Evolutionary conservation across 2,329 filamentous ascomycete genomes (phyloP).

Genomic region (Ceratocystiopsis sp.): DNA sequence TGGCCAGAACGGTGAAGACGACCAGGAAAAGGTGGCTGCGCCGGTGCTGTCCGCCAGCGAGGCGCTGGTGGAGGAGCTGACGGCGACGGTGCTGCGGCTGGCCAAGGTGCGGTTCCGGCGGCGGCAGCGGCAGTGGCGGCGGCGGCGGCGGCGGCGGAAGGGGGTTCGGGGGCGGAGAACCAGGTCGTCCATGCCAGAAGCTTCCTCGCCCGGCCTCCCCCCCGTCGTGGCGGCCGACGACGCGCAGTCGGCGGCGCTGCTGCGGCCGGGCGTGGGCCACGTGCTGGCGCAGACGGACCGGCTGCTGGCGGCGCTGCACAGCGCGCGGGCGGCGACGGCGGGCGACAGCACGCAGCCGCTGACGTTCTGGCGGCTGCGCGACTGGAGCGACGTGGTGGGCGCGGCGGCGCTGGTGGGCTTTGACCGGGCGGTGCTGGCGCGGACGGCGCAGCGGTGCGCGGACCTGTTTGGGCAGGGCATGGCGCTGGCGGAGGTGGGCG

Average conservation of each 20-base stretch:
- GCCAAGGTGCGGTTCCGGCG: conserved; percentile 47
- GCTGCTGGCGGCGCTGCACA: conserved; percentile 54
- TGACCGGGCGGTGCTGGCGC: conserved; percentile 42
- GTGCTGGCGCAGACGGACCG: conserved; percentile 53
- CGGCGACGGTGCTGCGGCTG: conserved; percentile 44
- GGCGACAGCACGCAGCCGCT: background rate
- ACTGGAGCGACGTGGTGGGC: conserved; percentile 77
- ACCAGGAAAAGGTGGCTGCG: conserved; percentile 21
- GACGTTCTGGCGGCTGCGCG: conserved; percentile 31
- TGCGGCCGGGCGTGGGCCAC: conserved; percentile 53
- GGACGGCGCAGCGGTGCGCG: conserved; percentile 58
- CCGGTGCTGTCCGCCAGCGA: conserved; percentile 10
- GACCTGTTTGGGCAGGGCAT: conserved; percentile 59
- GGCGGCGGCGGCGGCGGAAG: background rate
- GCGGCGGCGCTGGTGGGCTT: conserved; percentile 62
- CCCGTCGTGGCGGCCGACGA: conserved; percentile 53
- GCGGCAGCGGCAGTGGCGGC: background rate
- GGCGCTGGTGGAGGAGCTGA: conserved; percentile 48
- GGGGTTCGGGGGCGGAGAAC: too few species aligned
- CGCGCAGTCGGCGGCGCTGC: conserved; percentile 42
- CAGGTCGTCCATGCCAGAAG: too few species aligned
- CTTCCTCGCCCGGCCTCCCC: background rate
- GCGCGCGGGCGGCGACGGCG: conserved; percentile 33
- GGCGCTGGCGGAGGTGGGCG: conserved; percentile 25
- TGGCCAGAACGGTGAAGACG: conserved; percentile 10